Base-by-base conservation (phyloP, 225 moss, liverwort and hornwort genomes). In the Physcomitrellopsis africana region DNA sequence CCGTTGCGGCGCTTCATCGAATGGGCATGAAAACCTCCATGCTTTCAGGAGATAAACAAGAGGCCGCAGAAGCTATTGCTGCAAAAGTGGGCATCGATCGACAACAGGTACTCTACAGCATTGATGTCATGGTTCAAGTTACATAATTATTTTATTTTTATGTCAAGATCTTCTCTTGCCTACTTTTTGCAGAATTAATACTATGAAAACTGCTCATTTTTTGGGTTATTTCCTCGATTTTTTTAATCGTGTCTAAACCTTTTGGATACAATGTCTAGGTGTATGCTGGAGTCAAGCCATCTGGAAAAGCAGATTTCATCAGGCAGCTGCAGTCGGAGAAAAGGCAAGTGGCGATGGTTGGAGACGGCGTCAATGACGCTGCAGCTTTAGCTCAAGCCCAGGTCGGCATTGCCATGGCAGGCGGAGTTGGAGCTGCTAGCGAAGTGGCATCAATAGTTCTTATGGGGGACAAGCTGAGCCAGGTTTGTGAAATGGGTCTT, bases 301-400 rank as follows among this genome's bases (percentile, higher is more conserved):
- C 82, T 49, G 86, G 82, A n/a, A 91, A 91, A 74, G 89, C 89
- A 13, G 84, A 86, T 49, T 86, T 64, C 63, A 73, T 86, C 42
- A 76, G 64, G 79, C 65, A 86, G 68, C 77, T 89, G 45, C 86
- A 89, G 52, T 65, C 56, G 63, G 73, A 88, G 22, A 79, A 69
- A 1, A 79, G 57, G 52, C 79, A 52, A 46, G 89, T 89, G 53
- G 91, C 81, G 16, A 89, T 91, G 89, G 89, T 91, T 22, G 91
- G 91, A 16, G 91, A 91, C 54, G 91, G 89, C 72, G 79, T 89
- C 15, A 91, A 91, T 76, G 91, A 91, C 62, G 89, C 91, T 53
- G 91, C 91, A 53, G 91, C 91, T 26, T 86, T 91, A 76, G 89
- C 89, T 48, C 86, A 89, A 64, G 86, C 91, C 13, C 84, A 91